These are phyloP conservation scores for Gossypium longicalyx DNA, from an alignment of 345 rosid genomes.

Conservation along the genomic window DNA sequence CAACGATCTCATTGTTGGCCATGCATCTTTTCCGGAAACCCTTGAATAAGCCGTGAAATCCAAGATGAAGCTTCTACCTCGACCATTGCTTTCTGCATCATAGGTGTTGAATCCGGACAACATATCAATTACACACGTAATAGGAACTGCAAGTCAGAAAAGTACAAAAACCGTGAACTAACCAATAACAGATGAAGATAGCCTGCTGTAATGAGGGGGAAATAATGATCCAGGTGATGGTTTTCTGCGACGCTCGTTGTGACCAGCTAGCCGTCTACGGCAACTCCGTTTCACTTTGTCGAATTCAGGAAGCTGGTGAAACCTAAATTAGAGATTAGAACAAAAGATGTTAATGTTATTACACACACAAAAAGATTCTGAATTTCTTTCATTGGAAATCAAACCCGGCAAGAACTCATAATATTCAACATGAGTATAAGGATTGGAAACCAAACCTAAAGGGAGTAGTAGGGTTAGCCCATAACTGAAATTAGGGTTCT, in stretches of 20 bases:
- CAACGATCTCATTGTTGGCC: conserved; percentile 33
- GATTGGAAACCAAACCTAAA: background rate
- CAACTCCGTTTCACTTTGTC: conserved; percentile 95
- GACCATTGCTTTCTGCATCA: conserved; percentile 40
- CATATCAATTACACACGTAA: too few relatives aligned
- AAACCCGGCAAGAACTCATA: background rate
- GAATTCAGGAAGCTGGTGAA: conserved; percentile 79
- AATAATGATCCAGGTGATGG: conserved; percentile 64
- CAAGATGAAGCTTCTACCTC: conserved; percentile 49
- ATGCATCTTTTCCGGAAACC: conserved; percentile 9
- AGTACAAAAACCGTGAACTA: conserved; percentile 9
- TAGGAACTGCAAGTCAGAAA: too few relatives aligned
- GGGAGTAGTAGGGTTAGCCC: too few relatives aligned
- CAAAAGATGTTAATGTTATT: conserved; percentile 13
- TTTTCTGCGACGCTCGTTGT: conserved; percentile 95
- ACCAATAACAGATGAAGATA: conserved; percentile 57
- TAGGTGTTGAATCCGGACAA: background rate
- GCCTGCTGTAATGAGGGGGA: conserved; percentile 50
- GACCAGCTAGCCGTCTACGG: conserved; percentile 89
- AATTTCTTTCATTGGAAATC: background rate
- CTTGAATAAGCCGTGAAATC: conserved; percentile 44
- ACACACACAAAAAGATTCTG: background rate
- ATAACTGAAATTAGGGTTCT: too few relatives aligned
- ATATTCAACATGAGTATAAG: background rate
- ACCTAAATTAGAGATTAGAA: conserved; percentile 42